A percentile compares a stretch with the other conserved stretches of the same genome.
phyloP scores from a whole-genome alignment of 768 basidiomycete species.

The Trametes cinnabarina region DNA sequence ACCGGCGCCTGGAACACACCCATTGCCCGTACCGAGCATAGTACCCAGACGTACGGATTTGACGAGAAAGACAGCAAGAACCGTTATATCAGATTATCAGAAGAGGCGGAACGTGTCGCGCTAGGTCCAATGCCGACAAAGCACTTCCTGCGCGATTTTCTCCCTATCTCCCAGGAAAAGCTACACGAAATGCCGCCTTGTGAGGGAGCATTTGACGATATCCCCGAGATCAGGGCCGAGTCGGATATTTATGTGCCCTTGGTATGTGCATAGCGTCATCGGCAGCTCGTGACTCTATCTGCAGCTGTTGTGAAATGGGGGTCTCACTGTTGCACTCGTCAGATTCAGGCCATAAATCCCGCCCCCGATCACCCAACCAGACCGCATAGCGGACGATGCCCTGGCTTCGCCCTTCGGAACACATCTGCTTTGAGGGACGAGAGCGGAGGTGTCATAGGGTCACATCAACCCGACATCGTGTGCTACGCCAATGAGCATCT shows the following conservation, averaged over 20 bases:
- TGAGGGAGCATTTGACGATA: background rate
- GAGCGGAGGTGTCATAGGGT: background rate
- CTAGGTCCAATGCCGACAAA: conserved; percentile 9
- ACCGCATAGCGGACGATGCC: background rate
- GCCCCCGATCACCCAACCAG: background rate
- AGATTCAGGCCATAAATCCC: background rate
- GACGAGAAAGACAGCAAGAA: background rate
- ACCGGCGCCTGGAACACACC: background rate
- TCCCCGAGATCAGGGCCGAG: background rate
- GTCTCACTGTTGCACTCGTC: background rate
- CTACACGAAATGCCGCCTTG: background rate
- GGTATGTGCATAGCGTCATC: background rate
- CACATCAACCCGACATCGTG: background rate
- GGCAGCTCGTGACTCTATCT: too few relatives aligned
- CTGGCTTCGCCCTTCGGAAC: background rate
- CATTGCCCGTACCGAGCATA: background rate
- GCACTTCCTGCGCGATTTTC: background rate
- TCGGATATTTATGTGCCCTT: background rate
- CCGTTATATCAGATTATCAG: background rate
- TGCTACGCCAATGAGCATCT: background rate
- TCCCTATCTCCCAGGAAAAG: background rate
- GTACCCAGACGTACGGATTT: conserved; percentile 1
- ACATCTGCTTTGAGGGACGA: background rate
- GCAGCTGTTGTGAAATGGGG: too few relatives aligned
- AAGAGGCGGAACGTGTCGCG: background rate